Evolutionary conservation across 164 flowering plant genomes (phyloP), one percentile per base, ranked within the genome.

Genomic region (Euptelea pleiosperma): DNA sequence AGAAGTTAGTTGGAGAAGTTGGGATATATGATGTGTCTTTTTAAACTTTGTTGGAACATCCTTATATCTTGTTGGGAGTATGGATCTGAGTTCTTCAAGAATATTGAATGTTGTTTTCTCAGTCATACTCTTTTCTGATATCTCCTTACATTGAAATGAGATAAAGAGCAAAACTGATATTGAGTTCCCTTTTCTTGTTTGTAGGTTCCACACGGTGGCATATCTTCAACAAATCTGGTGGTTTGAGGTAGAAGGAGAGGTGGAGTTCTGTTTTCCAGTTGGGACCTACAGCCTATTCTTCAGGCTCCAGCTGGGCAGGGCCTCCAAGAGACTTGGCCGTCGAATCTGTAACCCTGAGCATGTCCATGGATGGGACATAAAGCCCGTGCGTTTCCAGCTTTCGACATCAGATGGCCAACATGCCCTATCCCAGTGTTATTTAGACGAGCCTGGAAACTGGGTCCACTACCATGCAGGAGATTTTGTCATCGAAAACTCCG

Each of bases 181-280:
- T 11, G 24, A 14, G 21, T n/a, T 21, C 9, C 41, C 15, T 31
- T 52, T 21, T 16, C n/a, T 40, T 54, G 9, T 19, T 41, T 56
- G 21, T 42, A 86, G 95, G 57, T 91, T 84, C 68, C 81, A 71
- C 24, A 68, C 82, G 6, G 80, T 87, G 14, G 97, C 96, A 24
- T 91, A 86, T 68, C 88, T 87, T 40, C 89, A 87, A 55, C 95
- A 91, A 60, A 82, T 75, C 6, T 89, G 96, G 96, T 86, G 96
- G 96, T 71, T 89, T 33, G 86, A 89, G 65, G 81, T 84, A 14
- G 80, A 69, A 3, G 97, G 97, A 29, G 87, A 87, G 53, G 21
- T 91, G 0, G 86, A 91, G 65, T 83, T 87, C 70, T 70, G 67
- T 47, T 79, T 87, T 50, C 97, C 97, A 5, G 51, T 51, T 8